phyloP scores from a whole-genome alignment of 1,139 yeast species.

The Geotrichum macrosporum region DNA sequence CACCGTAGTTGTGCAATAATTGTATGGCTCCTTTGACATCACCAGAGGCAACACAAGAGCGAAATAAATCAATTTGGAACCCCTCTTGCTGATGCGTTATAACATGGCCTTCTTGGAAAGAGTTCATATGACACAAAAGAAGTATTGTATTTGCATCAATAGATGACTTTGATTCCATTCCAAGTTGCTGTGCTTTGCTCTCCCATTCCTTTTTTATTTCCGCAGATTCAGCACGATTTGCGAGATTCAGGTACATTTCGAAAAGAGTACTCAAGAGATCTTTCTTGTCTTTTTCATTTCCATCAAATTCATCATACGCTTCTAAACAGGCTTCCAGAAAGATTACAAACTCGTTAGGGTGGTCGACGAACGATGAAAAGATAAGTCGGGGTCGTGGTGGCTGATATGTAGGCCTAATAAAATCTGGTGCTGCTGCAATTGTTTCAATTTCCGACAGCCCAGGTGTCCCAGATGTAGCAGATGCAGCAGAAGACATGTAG shows the following conservation, averaged over 20 bases:
- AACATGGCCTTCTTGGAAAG: conserved; percentile 29
- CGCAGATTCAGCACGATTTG: conserved; percentile 43
- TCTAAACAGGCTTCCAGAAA: conserved; percentile 89
- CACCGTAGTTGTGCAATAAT: conserved; percentile 57
- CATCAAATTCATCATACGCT: conserved; percentile 71
- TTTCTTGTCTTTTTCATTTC: conserved; percentile 60
- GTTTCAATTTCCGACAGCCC: conserved; percentile 10
- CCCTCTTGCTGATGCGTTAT: conserved; percentile 42
- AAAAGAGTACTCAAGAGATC: conserved; percentile 73
- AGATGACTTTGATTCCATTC: conserved; percentile 41
- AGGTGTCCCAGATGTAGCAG: conserved; percentile 11
- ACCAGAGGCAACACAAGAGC: conserved; percentile 56
- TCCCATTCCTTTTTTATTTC: conserved; percentile 52
- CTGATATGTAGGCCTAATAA: conserved; percentile 63
- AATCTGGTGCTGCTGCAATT: conserved; percentile 6
- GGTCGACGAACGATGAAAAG: conserved; percentile 78
- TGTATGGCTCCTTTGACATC: conserved; percentile 56
- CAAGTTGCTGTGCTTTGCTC: conserved; percentile 54
- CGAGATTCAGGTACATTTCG: conserved; percentile 71
- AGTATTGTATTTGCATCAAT: conserved; percentile 60
- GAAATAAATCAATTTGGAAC: conserved; percentile 60
- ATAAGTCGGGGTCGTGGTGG: conserved; percentile 90
- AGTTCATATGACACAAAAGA: conserved; percentile 56
- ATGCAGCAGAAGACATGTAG: conserved; percentile 46
- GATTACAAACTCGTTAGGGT: conserved; percentile 86